These are phyloP conservation scores for Vitis rotundifolia DNA, from an alignment of 164 flowering plant species.

Conservation along the genomic window DNA sequence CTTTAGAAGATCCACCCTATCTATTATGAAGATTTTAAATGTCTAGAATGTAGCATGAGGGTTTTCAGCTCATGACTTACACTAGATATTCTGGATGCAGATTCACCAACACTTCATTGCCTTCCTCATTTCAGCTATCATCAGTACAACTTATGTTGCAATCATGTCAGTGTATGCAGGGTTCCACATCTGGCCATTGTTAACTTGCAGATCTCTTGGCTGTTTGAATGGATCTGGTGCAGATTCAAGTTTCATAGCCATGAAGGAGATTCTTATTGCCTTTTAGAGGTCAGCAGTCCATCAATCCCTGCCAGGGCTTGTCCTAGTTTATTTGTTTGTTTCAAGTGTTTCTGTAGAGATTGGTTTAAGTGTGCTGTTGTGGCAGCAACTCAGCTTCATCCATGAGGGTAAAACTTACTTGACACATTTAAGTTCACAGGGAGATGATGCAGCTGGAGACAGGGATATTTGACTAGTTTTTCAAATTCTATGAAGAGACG, in stretches of 20 bases:
- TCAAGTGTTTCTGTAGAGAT: slow-evolving; percentile 64
- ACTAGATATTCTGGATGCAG: slow-evolving; percentile 38
- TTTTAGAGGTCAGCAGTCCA: slow-evolving; percentile 49
- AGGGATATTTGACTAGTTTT: slow-evolving; percentile 49
- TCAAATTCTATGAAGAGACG: slow-evolving; percentile 49
- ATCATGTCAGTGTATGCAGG: slow-evolving; percentile 55
- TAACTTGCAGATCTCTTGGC: slow-evolving; percentile 17
- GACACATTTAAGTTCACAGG: slow-evolving; percentile 50
- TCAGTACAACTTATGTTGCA: slow-evolving; percentile 61
- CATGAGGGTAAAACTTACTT: slow-evolving; percentile 83
- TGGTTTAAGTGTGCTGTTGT: slow-evolving; percentile 73
- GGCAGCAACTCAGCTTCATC: slow-evolving; percentile 84
- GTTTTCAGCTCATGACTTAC: too few species aligned
- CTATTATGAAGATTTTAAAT: too few species aligned
- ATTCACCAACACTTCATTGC: slow-evolving; percentile 55
- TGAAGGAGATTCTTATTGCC: slow-evolving; percentile 43
- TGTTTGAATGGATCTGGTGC: slow-evolving; percentile 14
- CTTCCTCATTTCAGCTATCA: slow-evolving; percentile 61
- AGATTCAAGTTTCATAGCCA: slow-evolving; percentile 14
- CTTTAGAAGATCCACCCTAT: too few species aligned
- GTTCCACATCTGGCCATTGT: slow-evolving; percentile 59
- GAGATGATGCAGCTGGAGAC: slow-evolving; percentile 31
- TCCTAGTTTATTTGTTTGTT: slow-evolving; percentile 72
- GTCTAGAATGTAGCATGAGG: too few species aligned
- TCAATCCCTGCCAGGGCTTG: slow-evolving; percentile 61